Evolutionary conservation across 495 filamentous ascomycete genomes (phyloP), one percentile per base, ranked within the genome.

Genomic region (Lophiostoma macrostomum): DNA sequence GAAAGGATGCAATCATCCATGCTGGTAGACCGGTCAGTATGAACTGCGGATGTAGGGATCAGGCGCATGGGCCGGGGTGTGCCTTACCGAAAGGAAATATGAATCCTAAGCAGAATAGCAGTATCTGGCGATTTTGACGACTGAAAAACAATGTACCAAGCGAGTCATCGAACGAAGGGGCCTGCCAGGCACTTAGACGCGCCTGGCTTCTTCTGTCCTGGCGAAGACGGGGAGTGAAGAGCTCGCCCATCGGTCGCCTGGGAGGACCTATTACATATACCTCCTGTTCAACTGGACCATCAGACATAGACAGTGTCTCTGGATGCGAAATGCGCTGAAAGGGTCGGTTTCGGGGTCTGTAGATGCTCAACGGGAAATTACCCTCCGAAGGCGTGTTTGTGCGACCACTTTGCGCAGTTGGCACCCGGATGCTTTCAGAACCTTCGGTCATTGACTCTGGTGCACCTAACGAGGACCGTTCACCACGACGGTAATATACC

Each of bases 51-150:
- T 34, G 10, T 11, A 8, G n/a, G 41, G 18, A 32, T 48, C 13
- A 48, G 48, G 36, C 22, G 28, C 23, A 43, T 25, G 22, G 4
- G 35, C 23, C 11, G 11, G 38, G 37, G 5, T 32, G 25, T 13
- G 29, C 71, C 82, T 68, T 71, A 88, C 86, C 80, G 43, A 93
- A 72, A 13, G 93, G 91, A 61, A 90, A 83, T 44, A 96, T 69
- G 64, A 96, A 97, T 5, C 93, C 93, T 44, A 90, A 18, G 49
- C 84, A 83, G 67, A 98, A 98, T n/a, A 90, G 71, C 61, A 93
- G 71, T 13, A 96, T 80, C 69, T 98, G 93, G 29, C 81, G 69
- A 68, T 91, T 91, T 46, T 88, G 75, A 37, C 80, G 80, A 32
- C 82, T 85, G 61, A 85, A 73, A 4, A 82, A 45, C 10, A 82